Conservation (phyloP, 345 rosid genomes). For the Bruguiera parviflora region DNA sequence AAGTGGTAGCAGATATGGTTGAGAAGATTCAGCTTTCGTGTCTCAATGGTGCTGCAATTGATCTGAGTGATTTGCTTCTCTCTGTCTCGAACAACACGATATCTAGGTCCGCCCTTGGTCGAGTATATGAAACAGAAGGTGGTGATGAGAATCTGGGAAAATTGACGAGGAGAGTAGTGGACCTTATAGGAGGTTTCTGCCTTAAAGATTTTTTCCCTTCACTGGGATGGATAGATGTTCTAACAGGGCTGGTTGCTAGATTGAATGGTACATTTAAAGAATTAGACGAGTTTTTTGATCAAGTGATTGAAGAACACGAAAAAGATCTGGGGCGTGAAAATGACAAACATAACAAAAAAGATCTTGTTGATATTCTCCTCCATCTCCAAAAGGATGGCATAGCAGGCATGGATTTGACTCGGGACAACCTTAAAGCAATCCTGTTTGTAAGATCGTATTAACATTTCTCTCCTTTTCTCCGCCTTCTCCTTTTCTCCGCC, state of each 20-base stretch:
- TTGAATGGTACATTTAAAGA: not conserved
- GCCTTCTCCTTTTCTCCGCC: too few species aligned
- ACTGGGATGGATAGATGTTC: slow-evolving; percentile 21
- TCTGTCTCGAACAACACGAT: slow-evolving; percentile 1
- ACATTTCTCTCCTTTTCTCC: not conserved
- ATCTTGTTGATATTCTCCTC: slow-evolving; percentile 16
- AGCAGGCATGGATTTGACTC: slow-evolving; percentile 6
- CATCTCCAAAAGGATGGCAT: slow-evolving; percentile 1
- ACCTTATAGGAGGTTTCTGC: slow-evolving; percentile 7
- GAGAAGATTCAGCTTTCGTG: slow-evolving; percentile 1
- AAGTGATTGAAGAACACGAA: slow-evolving; percentile 15
- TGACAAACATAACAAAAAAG: not conserved
- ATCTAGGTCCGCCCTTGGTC: slow-evolving; percentile 11
- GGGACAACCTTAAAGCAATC: slow-evolving; percentile 8
- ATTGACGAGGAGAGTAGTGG: slow-evolving; percentile 14
- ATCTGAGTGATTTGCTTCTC: not conserved
- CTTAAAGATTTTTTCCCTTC: slow-evolving; percentile 22
- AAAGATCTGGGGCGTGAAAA: not conserved
- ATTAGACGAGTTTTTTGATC: slow-evolving; percentile 6
- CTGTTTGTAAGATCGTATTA: not conserved
- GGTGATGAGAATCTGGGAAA: slow-evolving; percentile 6
- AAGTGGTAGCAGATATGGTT: slow-evolving; percentile 2
- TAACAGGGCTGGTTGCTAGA: slow-evolving; percentile 13
- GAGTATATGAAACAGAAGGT: not conserved
- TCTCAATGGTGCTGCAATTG: not conserved